Base-by-base conservation (phyloP, 2,329 filamentous ascomycete species). In the Fusarium oligoseptatum region DNA sequence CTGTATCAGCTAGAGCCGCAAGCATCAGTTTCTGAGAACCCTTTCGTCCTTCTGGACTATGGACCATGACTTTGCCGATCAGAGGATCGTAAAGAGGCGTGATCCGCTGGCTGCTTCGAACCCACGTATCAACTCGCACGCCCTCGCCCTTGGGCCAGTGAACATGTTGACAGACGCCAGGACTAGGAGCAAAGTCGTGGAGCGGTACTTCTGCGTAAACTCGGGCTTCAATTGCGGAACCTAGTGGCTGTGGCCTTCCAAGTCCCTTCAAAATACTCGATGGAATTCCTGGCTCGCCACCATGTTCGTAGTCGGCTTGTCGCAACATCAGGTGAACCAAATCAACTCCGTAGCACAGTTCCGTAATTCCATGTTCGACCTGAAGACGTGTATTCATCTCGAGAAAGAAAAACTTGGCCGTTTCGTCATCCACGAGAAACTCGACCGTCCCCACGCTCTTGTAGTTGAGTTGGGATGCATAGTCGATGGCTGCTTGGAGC, bases 351-450 rank as follows among this genome's bases (percentile, higher is more conserved):
- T 92, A 94, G 15, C 94, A 91, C 88, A 94, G 91, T 80, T 95
- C 93, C 0, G 93, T 95, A 9, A 95, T 92, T 0, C 93, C 92
- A 74, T 95, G 93, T 79, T 95, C 93, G 27, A 95, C 93, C 75
- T 95, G 93, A 4, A 95, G 81, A 10, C 93, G 86, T 0, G 93
- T 73, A 85, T 89, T 87, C 79, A 88, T 86, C 67, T 88, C 87
- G 15, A 87, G 78, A 66, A 88, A 88, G 73, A 84, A 93, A 80
- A 92, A 93, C 8, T 90, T 85, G 0, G 87, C 89, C 0, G 87
- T 87, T 60, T 87, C 84, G 64, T 92, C 90, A 70, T 93, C 91
- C 2, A 92, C 90, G 2, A 93, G 85, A 70, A 89, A 93, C 75
- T 93, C 83, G 29, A 84, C 76, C 0, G 83, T 85, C 0, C 83